Conservation (phyloP, 1,284 basidiomycete species). For the Lentinula novae-zelandiae region DNA sequence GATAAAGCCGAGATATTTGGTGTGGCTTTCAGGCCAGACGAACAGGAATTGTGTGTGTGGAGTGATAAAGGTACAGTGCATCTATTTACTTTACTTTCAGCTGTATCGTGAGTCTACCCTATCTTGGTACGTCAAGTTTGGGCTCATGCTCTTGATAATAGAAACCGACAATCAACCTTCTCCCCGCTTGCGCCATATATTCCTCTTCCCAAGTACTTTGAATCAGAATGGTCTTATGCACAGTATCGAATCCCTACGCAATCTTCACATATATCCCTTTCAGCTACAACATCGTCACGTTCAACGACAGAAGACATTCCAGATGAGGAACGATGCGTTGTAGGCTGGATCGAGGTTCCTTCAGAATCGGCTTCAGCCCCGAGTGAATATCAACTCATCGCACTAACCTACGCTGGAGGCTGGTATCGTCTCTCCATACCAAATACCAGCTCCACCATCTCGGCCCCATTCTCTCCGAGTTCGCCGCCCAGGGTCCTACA, state of each 20-base stretch:
- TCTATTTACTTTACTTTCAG: conserved; percentile 74
- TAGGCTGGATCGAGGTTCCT: conserved; percentile 76
- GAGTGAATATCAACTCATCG: conserved; percentile 64
- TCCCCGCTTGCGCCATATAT: conserved; percentile 74
- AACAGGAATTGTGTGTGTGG: conserved; percentile 82
- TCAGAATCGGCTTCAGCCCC: conserved; percentile 29
- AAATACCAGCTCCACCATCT: conserved; percentile 22
- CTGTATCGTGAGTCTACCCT: conserved; percentile 52
- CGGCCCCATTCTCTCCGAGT: conserved; percentile 7
- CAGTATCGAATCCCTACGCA: conserved; percentile 88
- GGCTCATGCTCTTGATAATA: conserved; percentile 25
- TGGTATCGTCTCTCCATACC: conserved; percentile 88
- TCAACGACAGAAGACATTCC: conserved; percentile 58
- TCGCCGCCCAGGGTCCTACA: conserved; percentile 23
- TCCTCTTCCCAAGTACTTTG: conserved; percentile 88
- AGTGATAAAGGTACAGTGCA: conserved; percentile 98
- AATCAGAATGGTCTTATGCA: conserved; percentile 91
- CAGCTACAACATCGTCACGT: conserved; percentile 52
- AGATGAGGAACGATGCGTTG: conserved; percentile 82
- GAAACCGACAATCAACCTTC: conserved; percentile 79
- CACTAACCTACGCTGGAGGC: conserved; percentile 85
- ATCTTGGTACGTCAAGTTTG: conserved; percentile 1
- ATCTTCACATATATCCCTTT: conserved; percentile 74
- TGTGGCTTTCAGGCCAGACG: conserved; percentile 74
- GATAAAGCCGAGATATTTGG: conserved; percentile 94